phyloP scores from a whole-genome alignment of 1,284 basidiomycete species.

The Pseudozyma hubeiensis region DNA sequence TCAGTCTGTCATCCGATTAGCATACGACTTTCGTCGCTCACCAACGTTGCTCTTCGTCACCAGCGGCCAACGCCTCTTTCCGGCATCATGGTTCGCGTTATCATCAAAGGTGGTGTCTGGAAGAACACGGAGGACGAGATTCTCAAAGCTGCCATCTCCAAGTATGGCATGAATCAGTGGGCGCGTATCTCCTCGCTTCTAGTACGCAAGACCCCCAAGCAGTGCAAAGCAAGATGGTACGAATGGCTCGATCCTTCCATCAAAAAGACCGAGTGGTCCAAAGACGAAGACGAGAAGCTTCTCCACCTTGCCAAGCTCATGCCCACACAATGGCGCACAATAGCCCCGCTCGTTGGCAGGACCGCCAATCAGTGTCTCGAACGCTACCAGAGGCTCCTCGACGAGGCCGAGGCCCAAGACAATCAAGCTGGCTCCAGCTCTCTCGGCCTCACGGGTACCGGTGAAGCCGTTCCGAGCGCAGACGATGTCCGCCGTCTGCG shows the following conservation, averaged over 20 bases:
- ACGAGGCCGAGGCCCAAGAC: constrained; percentile 79
- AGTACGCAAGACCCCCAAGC: constrained; percentile 98
- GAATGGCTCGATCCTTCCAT: constrained; percentile 99
- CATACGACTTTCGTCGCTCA: no score
- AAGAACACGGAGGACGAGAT: constrained; percentile 69
- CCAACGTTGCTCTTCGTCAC: no score
- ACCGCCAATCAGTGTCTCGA: constrained; percentile 98
- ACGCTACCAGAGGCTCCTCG: constrained; percentile 95
- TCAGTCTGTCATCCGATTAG: no score
- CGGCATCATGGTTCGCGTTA: constrained; percentile 62
- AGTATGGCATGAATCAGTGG: constrained; percentile 73
- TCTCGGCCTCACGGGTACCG: constrained; percentile 82
- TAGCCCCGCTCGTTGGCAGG: constrained; percentile 98
- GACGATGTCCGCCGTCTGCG: constrained; percentile 89
- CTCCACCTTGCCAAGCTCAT: constrained; percentile 97
- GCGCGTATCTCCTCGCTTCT: constrained; percentile 97
- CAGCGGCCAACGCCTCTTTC: not conserved
- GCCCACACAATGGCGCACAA: constrained; percentile 99
- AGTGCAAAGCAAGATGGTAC: constrained; percentile 98
- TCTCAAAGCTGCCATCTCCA: constrained; percentile 68
- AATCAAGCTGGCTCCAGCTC: constrained; percentile 43
- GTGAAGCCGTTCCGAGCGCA: constrained; percentile 81
- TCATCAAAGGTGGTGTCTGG: constrained; percentile 69
- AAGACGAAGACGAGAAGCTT: constrained; percentile 95
- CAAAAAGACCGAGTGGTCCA: constrained; percentile 92